Evolutionary conservation across 345 rosid genomes (phyloP).

Genomic region (Pistacia integerrima): DNA sequence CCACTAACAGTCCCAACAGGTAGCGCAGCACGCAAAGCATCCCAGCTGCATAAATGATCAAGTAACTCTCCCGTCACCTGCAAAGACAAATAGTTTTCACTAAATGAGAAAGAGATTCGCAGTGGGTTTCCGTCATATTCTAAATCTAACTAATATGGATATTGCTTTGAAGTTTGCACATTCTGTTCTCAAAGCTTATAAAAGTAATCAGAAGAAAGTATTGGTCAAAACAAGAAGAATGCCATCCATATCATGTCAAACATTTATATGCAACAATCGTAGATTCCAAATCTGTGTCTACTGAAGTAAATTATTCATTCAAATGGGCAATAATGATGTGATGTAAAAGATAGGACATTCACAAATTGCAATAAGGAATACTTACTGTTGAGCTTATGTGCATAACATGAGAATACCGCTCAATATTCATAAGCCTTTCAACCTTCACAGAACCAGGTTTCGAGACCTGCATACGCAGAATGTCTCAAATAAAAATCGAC

Average conservation of each 20-base stretch:
- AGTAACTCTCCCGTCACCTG: slow-evolving; percentile 85
- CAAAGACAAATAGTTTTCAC: slow-evolving; percentile 5
- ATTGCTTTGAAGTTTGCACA: neutral
- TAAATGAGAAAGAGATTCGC: neutral
- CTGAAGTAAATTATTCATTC: neutral
- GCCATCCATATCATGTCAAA: neutral
- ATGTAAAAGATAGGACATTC: neutral
- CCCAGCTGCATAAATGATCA: slow-evolving; percentile 85
- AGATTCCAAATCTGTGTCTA: neutral
- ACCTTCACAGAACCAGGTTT: slow-evolving; percentile 88
- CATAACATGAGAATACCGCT: slow-evolving; percentile 95
- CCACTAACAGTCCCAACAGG: slow-evolving; percentile 98
- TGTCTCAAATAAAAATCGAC: slow-evolving; percentile 7
- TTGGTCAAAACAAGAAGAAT: neutral
- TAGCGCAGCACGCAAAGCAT: slow-evolving; percentile 83
- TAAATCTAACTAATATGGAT: neutral
- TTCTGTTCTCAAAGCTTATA: neutral
- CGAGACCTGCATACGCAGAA: slow-evolving; percentile 55
- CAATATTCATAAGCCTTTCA: slow-evolving; percentile 88
- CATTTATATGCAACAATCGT: neutral
- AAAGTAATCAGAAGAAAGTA: neutral
- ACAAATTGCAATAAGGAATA: slow-evolving; percentile 9
- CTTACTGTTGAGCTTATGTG: slow-evolving; percentile 93
- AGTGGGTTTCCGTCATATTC: neutral
- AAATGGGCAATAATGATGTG: neutral